Evolutionary conservation across 208 protist genomes (phyloP).

Genomic region (Trypanosoma melophagium): DNA sequence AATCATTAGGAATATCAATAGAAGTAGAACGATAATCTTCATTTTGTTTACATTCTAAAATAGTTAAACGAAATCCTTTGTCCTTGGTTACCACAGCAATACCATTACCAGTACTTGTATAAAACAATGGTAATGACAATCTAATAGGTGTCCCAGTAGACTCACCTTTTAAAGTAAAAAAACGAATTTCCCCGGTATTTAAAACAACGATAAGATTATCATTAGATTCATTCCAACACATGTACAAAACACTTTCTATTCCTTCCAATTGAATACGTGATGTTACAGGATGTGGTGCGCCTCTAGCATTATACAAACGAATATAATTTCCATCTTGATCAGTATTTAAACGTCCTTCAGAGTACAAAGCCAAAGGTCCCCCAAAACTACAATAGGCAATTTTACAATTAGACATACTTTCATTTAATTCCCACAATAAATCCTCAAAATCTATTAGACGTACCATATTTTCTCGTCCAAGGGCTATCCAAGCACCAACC

Average conservation of each 20-base stretch:
- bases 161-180: constrained; percentile 62
- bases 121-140: constrained; percentile 37
- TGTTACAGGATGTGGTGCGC: constrained; percentile 23
- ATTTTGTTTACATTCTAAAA: constrained; percentile 16
- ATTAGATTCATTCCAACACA: constrained; percentile 64
- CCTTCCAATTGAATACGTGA: constrained; percentile 33
- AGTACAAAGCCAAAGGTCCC: constrained; percentile 57
- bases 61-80: constrained; percentile 1
- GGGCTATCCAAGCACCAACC: constrained; percentile 60
- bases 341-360: background rate
- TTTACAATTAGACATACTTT: constrained; percentile 28
- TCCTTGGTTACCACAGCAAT: constrained; percentile 35
- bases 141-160: constrained; percentile 27
- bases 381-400: constrained; percentile 51
- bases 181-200: constrained; percentile 40
- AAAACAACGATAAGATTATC: constrained; percentile 73
- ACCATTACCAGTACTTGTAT: constrained; percentile 43
- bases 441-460: constrained; percentile 52
- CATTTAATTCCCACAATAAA: constrained; percentile 28
- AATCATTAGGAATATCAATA: constrained; percentile 14
- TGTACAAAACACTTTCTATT: constrained; percentile 52
- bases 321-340: constrained; percentile 31
- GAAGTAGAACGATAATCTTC: constrained; percentile 13
- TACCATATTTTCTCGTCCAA: constrained; percentile 54
- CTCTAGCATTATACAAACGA: constrained; percentile 33